Base-by-base conservation (phyloP, 352 stramenopile species). In the Lagenidium giganteum region DNA sequence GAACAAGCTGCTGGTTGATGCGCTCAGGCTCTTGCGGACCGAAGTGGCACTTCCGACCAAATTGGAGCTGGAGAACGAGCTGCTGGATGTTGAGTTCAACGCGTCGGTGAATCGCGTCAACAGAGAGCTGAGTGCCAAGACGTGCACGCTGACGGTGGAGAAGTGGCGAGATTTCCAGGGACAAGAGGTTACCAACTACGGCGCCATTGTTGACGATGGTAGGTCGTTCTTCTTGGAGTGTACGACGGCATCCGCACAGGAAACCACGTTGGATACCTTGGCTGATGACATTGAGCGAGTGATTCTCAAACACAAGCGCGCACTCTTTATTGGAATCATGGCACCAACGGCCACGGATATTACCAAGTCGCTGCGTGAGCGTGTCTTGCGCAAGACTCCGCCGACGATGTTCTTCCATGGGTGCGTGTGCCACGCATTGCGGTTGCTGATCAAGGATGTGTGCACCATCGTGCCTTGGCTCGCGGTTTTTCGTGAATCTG, bases 341-440 rank as follows among this genome's bases (percentile, higher is more conserved):
- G 55, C 71, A n/a, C 69, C 75, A 13, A 65, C 72, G 8, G 65
- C 52, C 11, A 42, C 61, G 2, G 52, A 52, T 8, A 38, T 87
- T 34, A 64, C 55, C 24, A 70, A 62, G 29, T 34, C 45, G n/a
- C 75, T 53, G 29, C 67, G 64, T 8, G 64, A 79, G 24, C 65
- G 48, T 32, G 65, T 87, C n/a, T 62, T 74, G 54, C 74, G 69
- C 36, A 80, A 77, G 37, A 43, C 77, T 36, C 64, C 64, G 16
- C 67, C 79, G 46, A 83, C 71, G 42, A 44, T 62, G 0, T 87
- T 87, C 41, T 84, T 72, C 53, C 64, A 87, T 35, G 75, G 75
- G n/a, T 87, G 75, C 32, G 56, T 76, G 18, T 64, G 50, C 33
- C 61, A 73, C 30, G 67, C 75, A 13, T 46, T 87, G 17, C 48